phyloP scores from a whole-genome alignment of 306 rosid genomes.

The Citrullus amarus region DNA sequence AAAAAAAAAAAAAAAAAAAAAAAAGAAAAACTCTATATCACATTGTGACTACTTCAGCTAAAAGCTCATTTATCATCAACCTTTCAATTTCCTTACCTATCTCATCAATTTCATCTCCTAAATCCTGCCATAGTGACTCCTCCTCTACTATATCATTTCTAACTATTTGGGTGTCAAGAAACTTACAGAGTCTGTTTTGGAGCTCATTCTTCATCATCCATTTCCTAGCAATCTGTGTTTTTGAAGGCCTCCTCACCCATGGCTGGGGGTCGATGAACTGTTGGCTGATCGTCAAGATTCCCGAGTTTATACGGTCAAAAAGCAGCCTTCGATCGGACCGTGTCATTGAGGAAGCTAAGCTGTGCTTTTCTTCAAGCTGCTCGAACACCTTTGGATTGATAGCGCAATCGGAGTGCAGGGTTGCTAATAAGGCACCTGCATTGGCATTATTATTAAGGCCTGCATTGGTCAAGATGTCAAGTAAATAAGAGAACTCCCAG shows the following conservation, averaged over 20 bases:
- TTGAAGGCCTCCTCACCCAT: constrained; percentile 28
- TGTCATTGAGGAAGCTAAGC: constrained; percentile 22
- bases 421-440: constrained; percentile 22
- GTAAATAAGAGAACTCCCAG: constrained; percentile 62
- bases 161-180: constrained; percentile 25
- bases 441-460: constrained; percentile 33
- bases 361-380: constrained; percentile 53
- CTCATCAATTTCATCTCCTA: constrained; percentile 43
- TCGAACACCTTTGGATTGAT: constrained; percentile 41
- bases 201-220: constrained; percentile 27
- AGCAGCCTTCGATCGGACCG: constrained; percentile 58
- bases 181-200: constrained; percentile 24
- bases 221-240: constrained; percentile 13
- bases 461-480: constrained; percentile 40
- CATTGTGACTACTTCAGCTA: constrained; percentile 31
- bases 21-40: background rate
- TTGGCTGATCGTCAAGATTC: constrained; percentile 33
- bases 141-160: constrained; percentile 40
- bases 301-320: constrained; percentile 60
- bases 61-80: constrained; percentile 50
- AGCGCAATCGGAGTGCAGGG: constrained; percentile 46
- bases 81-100: constrained; percentile 58
- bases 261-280: constrained; percentile 29
- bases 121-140: constrained; percentile 48
- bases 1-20: background rate